phyloP scores from a whole-genome alignment of 2,329 filamentous ascomycete genomes.

The Colletotrichum shisoi region DNA sequence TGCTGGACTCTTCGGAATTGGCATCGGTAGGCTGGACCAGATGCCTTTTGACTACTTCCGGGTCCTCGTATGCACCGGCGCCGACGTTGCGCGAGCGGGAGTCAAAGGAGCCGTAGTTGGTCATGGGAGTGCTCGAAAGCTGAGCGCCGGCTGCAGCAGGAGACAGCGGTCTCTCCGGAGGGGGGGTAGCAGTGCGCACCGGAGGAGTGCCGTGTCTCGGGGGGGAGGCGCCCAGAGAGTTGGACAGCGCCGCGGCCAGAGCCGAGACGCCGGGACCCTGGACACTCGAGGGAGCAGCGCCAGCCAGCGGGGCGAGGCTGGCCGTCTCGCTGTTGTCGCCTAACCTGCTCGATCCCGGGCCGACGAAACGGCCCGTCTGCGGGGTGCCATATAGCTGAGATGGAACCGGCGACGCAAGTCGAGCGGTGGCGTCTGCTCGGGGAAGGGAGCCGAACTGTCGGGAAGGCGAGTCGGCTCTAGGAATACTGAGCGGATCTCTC shows the following conservation, averaged over 20 bases:
- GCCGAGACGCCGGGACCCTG: slow-evolving; percentile 86
- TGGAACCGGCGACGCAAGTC: slow-evolving; percentile 66
- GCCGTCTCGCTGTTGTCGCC: slow-evolving; percentile 55
- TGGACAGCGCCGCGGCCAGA: slow-evolving; percentile 84
- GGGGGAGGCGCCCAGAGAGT: slow-evolving; percentile 74
- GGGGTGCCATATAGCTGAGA: slow-evolving; percentile 50
- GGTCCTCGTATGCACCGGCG: slow-evolving; percentile 78
- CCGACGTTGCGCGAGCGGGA: slow-evolving; percentile 65
- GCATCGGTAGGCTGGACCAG: slow-evolving; percentile 73
- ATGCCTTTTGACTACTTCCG: slow-evolving; percentile 90
- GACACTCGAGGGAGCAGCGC: slow-evolving; percentile 65
- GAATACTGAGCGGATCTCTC: slow-evolving; percentile 50
- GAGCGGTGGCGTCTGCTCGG: slow-evolving; percentile 67
- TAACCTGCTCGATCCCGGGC: slow-evolving; percentile 45
- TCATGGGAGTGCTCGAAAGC: slow-evolving; percentile 61
- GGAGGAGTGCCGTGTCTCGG: slow-evolving; percentile 74
- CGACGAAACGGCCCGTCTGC: slow-evolving; percentile 56
- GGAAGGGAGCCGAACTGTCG: slow-evolving; percentile 57
- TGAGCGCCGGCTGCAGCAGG: slow-evolving; percentile 56
- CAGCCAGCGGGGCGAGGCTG: slow-evolving; percentile 69
- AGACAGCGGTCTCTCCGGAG: slow-evolving; percentile 49
- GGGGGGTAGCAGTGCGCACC: slow-evolving; percentile 64
- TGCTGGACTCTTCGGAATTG: slow-evolving; percentile 57
- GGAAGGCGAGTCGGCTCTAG: slow-evolving; percentile 47
- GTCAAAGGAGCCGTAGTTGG: slow-evolving; percentile 88